A percentile compares a stretch with the other conserved stretches of the same genome.
These are phyloP conservation scores for Achaetomiella virescens DNA, from an alignment of 495 filamentous ascomycete species.

Conservation along the genomic window DNA sequence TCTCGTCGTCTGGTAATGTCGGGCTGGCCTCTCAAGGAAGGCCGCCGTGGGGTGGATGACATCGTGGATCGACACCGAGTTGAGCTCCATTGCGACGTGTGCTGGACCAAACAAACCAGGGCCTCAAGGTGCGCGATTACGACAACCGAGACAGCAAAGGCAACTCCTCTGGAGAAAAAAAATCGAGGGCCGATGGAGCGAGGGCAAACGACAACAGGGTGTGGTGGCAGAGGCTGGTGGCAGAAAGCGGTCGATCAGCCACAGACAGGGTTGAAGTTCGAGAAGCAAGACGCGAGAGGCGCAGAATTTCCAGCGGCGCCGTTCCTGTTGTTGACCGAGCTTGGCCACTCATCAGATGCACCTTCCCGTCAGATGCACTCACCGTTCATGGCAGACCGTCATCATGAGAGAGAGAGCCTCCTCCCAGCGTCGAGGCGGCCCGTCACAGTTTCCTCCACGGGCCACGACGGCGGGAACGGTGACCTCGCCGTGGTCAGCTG, in stretches of 20 bases:
- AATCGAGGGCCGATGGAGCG: background rate
- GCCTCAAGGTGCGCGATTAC: background rate
- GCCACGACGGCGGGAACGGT: background rate
- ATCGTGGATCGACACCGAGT: constrained; percentile 35
- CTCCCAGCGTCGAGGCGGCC: background rate
- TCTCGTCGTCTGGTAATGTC: background rate
- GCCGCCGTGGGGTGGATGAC: constrained; percentile 46
- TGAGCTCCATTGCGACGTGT: constrained; percentile 37
- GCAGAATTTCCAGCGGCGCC: background rate
- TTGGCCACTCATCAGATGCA: constrained; percentile 17
- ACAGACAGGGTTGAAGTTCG: background rate
- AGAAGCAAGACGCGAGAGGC: too few species aligned
- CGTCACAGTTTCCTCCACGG: background rate
- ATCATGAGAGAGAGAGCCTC: background rate
- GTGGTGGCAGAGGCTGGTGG: too few species aligned
- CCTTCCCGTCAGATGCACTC: constrained; percentile 3
- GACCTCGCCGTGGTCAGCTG: background rate
- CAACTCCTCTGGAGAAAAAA: too few species aligned
- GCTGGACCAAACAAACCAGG: background rate
- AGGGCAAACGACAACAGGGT: too few species aligned
- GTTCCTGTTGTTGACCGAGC: background rate
- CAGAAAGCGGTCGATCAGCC: background rate
- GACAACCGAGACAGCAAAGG: background rate
- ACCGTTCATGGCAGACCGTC: background rate
- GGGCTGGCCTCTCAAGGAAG: constrained; percentile 25